Base-by-base conservation (phyloP, 148 eudicot species). In the Pharnaceum exiguum region DNA sequence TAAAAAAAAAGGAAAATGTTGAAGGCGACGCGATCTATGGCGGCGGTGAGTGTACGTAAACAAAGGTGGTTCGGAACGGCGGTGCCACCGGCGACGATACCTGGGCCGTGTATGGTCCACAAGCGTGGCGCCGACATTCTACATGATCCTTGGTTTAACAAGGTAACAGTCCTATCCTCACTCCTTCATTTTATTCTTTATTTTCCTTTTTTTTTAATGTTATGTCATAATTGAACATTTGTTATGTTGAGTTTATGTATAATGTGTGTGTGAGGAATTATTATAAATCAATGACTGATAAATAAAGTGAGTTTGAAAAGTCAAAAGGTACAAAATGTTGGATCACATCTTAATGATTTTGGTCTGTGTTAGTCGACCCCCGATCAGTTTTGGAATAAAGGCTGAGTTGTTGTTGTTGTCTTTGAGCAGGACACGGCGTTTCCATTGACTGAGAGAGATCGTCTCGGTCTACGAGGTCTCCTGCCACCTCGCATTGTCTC, bases 61-160 rank as follows among this genome's bases (percentile, higher is more conserved):
- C n/a, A n/a, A n/a, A n/a, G n/a, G n/a, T n/a, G n/a, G n/a, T 52
- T 93, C 90, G 68, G 62, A 79, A 69, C 84, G 59, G 54, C 82
- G 7, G 73, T 82, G 69, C 58, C 83, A 17, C 72, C 79, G 61
- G 67, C 88, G 17, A 70, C 77, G 49, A 88, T 88, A 42, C 91
- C 96, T 2, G 86, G 86, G n/a, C 96, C 99, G 16, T 81, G 91
- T 64, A 86, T 85, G 12, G 90, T 94, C 23, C 95, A 86, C 46
- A 94, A 94, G 78, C 91, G 99, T 13, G 99, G 99, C 2, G 52
- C 95, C 17, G 99, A 94, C 74, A 88, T 94, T 72, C 96, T 94
- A 40, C 99, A 94, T 45, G 99, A 94, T 78, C 99, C 99, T 1
- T 94, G 99, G 99, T 89, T 86, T 66, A 94, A 94, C 43, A 94